Evolutionary conservation across 2,329 filamentous ascomycete species (phyloP), one percentile per base, ranked within the genome.

Genomic region (Phialocephala sp.): DNA sequence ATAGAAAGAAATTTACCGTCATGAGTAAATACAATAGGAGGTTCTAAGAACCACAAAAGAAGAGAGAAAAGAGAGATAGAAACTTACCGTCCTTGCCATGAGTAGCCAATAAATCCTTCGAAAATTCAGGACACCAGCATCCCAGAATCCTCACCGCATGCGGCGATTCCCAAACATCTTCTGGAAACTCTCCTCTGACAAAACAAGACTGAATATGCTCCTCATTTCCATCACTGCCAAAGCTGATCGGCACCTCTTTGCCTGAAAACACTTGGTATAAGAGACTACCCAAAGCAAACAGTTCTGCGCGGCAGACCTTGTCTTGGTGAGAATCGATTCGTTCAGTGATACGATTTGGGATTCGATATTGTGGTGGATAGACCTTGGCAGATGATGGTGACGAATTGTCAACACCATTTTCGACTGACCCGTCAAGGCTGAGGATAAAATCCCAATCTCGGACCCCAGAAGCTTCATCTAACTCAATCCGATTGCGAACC

Each of bases 61-160:
- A n/a, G n/a, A n/a, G n/a, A n/a, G n/a, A n/a, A n/a, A n/a, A 41
- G 37, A 41, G 37, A 41, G 15, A 12, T 41, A 41, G 37, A 41
- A 12, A 41, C 37, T 2, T 41, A 41, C 37, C 37, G 37, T 41
- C 15, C 11, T 50, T 63, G 6, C 52, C 35, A 35, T 47, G 55
- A 55, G 64, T 55, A 47, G 59, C 59, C n/a, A 69, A 32, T 11
- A 70, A 47, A 24, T 66, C 56, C 35, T 64, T 63, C 14, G 62
- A 65, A 66, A 69, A 67, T 20, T 8, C 57, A n/a, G 66, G 68
- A 62, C 65, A 67, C 66, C 65, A 70, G 32, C 60, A 67, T 47
- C 24, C 65, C 9, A 70, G 63, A 24, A 70, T 67, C 45, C 64
- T 70, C 15, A 50, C 43, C 11, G 64, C 64, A 32, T 36, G 60